These are phyloP conservation scores for Gossypium raimondii DNA, from an alignment of 345 rosid genomes.

Conservation along the genomic window DNA sequence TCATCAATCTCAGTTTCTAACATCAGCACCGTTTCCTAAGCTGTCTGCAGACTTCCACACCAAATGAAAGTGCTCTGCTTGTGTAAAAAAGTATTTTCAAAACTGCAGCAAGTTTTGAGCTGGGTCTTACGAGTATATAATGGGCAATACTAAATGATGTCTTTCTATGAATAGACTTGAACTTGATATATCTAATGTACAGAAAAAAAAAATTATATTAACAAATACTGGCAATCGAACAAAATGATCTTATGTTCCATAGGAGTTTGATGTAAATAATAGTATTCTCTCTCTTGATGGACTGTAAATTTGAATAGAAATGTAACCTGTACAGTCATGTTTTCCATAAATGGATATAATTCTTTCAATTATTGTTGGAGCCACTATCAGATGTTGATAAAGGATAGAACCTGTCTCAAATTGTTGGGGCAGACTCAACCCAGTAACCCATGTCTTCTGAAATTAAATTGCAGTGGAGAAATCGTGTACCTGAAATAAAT, in stretches of 20 bases:
- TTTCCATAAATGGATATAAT: background rate
- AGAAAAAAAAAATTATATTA: background rate
- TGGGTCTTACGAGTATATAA: slow-evolving; percentile 15
- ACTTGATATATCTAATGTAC: slow-evolving; percentile 1
- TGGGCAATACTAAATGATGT: background rate
- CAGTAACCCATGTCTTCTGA: background rate
- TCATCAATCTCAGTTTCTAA: slow-evolving; percentile 40
- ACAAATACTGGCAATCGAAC: background rate
- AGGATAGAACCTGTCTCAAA: background rate
- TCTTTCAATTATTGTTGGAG: background rate
- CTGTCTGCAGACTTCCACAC: slow-evolving; percentile 11
- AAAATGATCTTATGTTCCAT: background rate
- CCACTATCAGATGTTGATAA: background rate
- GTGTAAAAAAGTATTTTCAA: slow-evolving; percentile 19
- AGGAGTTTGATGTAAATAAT: slow-evolving; percentile 5
- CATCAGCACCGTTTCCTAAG: slow-evolving; percentile 13
- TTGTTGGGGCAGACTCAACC: background rate
- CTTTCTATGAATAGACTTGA: background rate
- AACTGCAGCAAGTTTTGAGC: slow-evolving; percentile 8
- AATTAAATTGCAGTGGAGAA: background rate
- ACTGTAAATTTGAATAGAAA: slow-evolving; percentile 16
- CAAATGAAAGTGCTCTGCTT: slow-evolving; percentile 21
- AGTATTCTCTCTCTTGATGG: slow-evolving; percentile 7
- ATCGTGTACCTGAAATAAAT: background rate
- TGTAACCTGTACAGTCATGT: slow-evolving; percentile 6